These are phyloP conservation scores for Carex arenaria DNA, from an alignment of 202 grass and related monocot genomes.

Conservation along the genomic window DNA sequence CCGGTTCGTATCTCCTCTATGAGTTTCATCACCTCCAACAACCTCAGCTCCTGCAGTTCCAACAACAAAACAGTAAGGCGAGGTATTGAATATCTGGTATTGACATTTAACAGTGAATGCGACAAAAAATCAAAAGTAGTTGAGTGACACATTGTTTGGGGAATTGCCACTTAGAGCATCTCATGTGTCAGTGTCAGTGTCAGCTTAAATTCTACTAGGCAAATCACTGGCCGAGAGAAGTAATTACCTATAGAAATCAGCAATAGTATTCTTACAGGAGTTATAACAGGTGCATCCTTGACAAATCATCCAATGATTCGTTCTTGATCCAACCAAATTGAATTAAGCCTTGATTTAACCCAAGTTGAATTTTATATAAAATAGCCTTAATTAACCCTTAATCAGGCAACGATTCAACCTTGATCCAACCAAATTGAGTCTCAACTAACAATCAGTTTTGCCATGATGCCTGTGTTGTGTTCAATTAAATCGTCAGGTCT, in stretches of 20 bases:
- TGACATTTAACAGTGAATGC: no score
- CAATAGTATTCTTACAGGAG: conserved; percentile 23
- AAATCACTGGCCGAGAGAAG: not conserved
- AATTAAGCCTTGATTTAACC: not conserved
- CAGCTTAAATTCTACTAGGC: not conserved
- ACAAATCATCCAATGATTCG: conserved; percentile 35
- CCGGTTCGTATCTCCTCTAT: no score
- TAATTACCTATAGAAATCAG: not conserved
- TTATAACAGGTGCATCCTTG: conserved; percentile 54
- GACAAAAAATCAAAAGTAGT: not conserved
- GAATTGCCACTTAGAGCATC: not conserved
- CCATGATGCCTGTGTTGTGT: not conserved
- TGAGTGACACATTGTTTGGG: not conserved
- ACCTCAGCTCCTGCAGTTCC: no score
- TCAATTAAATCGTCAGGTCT: not conserved
- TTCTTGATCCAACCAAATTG: not conserved
- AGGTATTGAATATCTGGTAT: not conserved
- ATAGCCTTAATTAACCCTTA: not conserved
- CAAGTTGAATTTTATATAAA: not conserved
- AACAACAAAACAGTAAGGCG: not conserved
- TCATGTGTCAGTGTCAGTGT: not conserved
- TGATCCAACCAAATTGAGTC: not conserved
- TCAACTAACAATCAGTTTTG: not conserved
- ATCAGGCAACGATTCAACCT: not conserved
- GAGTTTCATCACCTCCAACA: no score